Conservation (phyloP, 331 rosid genomes). For the Dryas integrifolia region DNA sequence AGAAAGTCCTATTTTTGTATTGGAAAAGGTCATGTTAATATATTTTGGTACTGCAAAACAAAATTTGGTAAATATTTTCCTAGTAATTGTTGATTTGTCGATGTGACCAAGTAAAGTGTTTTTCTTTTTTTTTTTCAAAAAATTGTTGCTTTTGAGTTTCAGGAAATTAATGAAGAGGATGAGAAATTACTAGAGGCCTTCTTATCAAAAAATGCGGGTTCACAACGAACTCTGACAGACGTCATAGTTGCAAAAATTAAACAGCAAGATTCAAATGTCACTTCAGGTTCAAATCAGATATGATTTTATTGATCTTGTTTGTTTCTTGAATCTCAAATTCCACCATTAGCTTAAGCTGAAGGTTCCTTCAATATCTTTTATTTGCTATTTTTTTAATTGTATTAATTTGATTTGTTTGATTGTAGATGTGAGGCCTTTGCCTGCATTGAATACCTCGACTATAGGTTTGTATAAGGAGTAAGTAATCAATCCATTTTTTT, state of each 20-base stretch:
- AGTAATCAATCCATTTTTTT: slow-evolving; percentile 6
- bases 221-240: slow-evolving; percentile 61
- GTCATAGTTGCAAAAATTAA: slow-evolving; percentile 64
- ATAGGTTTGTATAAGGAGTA: slow-evolving; percentile 75
- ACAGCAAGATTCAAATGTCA: slow-evolving; percentile 46
- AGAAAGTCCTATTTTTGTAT: too few relatives aligned
- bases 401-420: background rate
- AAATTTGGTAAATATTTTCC: too few relatives aligned
- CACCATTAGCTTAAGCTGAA: background rate
- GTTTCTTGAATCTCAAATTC: background rate
- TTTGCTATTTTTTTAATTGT: background rate
- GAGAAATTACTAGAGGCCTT: slow-evolving; percentile 61
- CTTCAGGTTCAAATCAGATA: slow-evolving; percentile 45
- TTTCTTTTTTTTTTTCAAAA: background rate
- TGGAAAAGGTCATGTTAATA: too few relatives aligned
- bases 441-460: slow-evolving; percentile 58
- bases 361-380: background rate
- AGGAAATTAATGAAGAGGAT: slow-evolving; percentile 68
- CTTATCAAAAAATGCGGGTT: slow-evolving; percentile 39
- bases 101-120: background rate
- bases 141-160: slow-evolving; percentile 12
- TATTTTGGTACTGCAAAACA: too few relatives aligned
- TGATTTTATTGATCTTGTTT: background rate
- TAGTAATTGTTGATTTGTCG: background rate
- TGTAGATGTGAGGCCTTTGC: slow-evolving; percentile 64